Evolutionary conservation across 495 filamentous ascomycete genomes (phyloP).

Genomic region (Melanomma pulvis-pyrius): DNA sequence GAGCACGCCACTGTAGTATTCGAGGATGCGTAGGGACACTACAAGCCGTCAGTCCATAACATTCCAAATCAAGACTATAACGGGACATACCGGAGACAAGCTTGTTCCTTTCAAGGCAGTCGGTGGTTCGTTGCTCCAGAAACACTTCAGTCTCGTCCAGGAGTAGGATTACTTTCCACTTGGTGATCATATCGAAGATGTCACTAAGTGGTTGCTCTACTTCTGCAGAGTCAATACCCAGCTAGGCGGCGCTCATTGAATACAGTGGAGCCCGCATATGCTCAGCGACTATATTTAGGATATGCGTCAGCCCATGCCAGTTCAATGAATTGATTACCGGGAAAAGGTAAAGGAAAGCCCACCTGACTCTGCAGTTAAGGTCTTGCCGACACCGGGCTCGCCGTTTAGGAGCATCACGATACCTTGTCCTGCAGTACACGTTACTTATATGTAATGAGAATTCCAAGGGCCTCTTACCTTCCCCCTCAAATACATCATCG

Average conservation of each 20-base stretch:
- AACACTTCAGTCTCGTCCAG: conserved; percentile 72
- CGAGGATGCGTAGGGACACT: conserved; percentile 55
- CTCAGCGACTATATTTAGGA: conserved; percentile 41
- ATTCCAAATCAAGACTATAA: not conserved
- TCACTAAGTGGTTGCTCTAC: conserved; percentile 42
- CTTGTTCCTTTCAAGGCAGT: conserved; percentile 46
- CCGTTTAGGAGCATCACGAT: conserved; percentile 46
- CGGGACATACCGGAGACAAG: conserved; percentile 40
- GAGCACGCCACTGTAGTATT: conserved; percentile 61
- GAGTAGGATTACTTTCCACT: conserved; percentile 52
- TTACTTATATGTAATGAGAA: not conserved
- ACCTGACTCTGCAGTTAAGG: conserved; percentile 45
- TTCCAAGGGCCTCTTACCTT: conserved; percentile 29
- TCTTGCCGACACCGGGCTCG: conserved; percentile 47
- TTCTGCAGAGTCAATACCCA: conserved; percentile 39
- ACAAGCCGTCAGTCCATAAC: conserved; percentile 1
- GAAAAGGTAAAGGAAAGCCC: conserved; percentile 6
- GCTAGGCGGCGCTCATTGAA: conserved; percentile 43
- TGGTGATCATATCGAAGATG: conserved; percentile 44
- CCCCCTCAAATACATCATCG: conserved; percentile 59
- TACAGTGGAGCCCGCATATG: conserved; percentile 45
- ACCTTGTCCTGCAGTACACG: conserved; percentile 30
- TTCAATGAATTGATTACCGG: not conserved
- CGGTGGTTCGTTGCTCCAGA: conserved; percentile 52
- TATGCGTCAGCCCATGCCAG: conserved; percentile 14